Evolutionary conservation across 345 rosid species (phyloP), one percentile per base, ranked within the genome.

Genomic region (Gossypium stocksii): DNA sequence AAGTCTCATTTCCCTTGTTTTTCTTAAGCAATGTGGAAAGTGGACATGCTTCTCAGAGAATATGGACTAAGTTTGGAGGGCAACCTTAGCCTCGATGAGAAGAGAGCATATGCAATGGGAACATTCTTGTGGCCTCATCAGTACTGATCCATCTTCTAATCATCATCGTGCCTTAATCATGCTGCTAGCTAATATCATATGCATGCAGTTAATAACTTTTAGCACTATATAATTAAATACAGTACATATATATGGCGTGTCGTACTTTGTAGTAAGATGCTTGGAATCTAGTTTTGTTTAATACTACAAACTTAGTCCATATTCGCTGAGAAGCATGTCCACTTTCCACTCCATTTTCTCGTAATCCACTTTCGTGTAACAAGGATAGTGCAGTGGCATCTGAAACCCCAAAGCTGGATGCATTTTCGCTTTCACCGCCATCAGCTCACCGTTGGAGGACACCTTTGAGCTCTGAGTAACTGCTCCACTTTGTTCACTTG

Each of bases 321-420:
- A 91, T 49, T 91, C 80, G 7, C 46, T 6, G 11, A 88, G 89
- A 70, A 89, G 88, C 84, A 80, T 4, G 79, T 91, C 88, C 45
- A 91, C 19, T 64, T 73, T 91, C 97, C 91, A 89, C 67, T 85
- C 93, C 93, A 91, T 89, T 76, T 75, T 81, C 87, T 85, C 29
- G 34, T 43, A 65, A 65, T 65, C 70, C 2, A 9, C 70, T 44
- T 65, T 44, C 9, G 17, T 19, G 52, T 65, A 65, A 16, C n/a
- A 52, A 44, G 70, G 70, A 19, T 65, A 65, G 29, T 65, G 70
- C 17, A 65, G 52, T 10, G 70, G 70, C 70, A 65, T 65, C 14
- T 43, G 52, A 25, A 65, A 65, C 27, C 11, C 70, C 11, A 52
- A 65, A 0, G 25, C 20, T 4, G 4, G 17, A 20, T 19, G 70